These are phyloP conservation scores for Lolium perenne DNA, from an alignment of 176 grass and related monocot genomes.

Conservation along the genomic window DNA sequence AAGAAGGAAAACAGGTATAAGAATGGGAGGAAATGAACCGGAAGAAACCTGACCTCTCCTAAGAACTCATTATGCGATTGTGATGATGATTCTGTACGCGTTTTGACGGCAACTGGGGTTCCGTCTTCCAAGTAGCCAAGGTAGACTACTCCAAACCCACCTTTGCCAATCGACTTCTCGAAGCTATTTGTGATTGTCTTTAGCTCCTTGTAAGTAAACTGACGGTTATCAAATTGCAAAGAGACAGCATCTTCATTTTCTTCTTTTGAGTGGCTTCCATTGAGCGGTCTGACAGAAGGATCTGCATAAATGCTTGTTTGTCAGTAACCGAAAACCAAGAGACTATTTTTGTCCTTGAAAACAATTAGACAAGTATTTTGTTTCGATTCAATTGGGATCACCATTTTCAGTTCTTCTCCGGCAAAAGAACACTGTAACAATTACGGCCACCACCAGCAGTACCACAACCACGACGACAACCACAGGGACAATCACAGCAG, in stretches of 20 bases:
- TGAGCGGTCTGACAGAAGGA: slow-evolving; percentile 39
- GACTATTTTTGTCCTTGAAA: background rate
- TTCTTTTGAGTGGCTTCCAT: background rate
- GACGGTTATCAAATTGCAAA: slow-evolving; percentile 52
- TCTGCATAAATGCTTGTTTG: background rate
- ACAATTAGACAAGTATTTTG: slow-evolving; percentile 3
- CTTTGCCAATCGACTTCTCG: slow-evolving; percentile 46
- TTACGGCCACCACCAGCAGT: slow-evolving; percentile 4
- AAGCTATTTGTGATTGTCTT: slow-evolving; percentile 59
- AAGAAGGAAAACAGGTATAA: background rate
- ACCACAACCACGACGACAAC: background rate
- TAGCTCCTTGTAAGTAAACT: slow-evolving; percentile 63
- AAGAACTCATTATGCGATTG: slow-evolving; percentile 70
- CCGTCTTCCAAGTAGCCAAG: slow-evolving; percentile 57
- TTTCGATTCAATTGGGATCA: background rate
- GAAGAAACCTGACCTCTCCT: slow-evolving; percentile 49
- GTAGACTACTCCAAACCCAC: slow-evolving; percentile 69
- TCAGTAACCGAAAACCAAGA: background rate
- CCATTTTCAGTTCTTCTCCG: slow-evolving; percentile 31
- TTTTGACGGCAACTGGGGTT: slow-evolving; percentile 67
- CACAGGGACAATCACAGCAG: background rate
- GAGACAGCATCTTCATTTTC: slow-evolving; percentile 29
- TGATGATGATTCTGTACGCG: slow-evolving; percentile 46
- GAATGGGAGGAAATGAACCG: background rate
- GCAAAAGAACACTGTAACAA: slow-evolving; percentile 26